Base-by-base conservation (phyloP, 345 rosid species). In the Iberis pinnata region DNA sequence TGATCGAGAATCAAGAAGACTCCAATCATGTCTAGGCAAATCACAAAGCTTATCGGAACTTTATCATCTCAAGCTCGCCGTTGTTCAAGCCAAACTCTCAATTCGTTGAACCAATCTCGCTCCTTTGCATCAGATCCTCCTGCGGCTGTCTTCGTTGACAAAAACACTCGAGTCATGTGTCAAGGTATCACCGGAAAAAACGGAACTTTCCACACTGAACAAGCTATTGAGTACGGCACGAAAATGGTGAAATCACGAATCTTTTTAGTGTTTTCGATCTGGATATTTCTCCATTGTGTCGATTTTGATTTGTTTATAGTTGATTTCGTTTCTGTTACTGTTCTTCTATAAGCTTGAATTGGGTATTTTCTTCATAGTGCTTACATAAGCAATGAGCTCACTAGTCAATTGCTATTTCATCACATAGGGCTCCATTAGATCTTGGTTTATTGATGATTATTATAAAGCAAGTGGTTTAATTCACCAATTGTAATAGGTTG, bases 181-280 rank as follows among this genome's bases (percentile, higher is more conserved):
- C 99, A 93, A 65, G 99, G 99, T 8, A 85, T 93, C 73, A 93
- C 97, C 16, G 97, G 99, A 1, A 88, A 83, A 68, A 88, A 83
- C 52, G 97, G 94, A 5, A 88, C 94, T 18, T 88, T 88, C 65
- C 95, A 88, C 78, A 83, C 99, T 32, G 97, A 88, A 37, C 95
- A 86, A 69, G 99, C 97, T 73, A 88, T 88, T 43, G 97, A 93
- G 56, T 86, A 88, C 53, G 99, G 94, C 77, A 88, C 99, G 43
- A 85, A 93, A 68, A 88, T 93, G 94, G 99, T 83, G 72, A n/a
- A 46, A 20, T 44, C 31, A 6, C 13, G 9, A 47, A 6, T 13
- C 4, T 31, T 38, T 39, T 6, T n/a, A 15, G 12, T 58, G 1
- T 24, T 58, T 33, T 12, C 6, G 26, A 40, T 6, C 2, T 32